Percentiles rank a stretch among this genome's conserved stretches.
Evolutionary conservation across 768 basidiomycete species (phyloP).

Genomic region (Rhizopogon vulgaris): DNA sequence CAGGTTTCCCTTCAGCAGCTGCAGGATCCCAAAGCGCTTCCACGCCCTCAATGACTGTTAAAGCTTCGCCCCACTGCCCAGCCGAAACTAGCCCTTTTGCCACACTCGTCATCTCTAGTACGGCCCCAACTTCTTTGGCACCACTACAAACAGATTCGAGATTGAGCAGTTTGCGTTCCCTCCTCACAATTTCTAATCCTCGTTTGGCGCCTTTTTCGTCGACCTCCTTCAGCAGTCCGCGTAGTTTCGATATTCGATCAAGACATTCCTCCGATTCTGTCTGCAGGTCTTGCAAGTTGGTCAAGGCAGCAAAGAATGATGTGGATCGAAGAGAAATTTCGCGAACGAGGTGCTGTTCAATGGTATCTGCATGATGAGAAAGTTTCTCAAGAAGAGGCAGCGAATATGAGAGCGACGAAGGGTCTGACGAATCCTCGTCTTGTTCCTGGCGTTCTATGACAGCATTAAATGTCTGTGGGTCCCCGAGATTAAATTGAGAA

Average conservation of each 20-base stretch:
- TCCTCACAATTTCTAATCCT: conserved; percentile 69
- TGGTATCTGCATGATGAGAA: conserved; percentile 86
- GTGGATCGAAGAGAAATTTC: conserved; percentile 89
- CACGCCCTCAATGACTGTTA: conserved; percentile 67
- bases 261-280: conserved; percentile 84
- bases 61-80: conserved; percentile 84
- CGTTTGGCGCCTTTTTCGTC: conserved; percentile 72
- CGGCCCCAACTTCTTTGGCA: conserved; percentile 56
- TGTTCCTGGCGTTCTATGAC: conserved; percentile 59
- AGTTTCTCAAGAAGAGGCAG: conserved; percentile 82
- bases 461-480: conserved; percentile 68
- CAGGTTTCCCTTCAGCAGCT: conserved; percentile 2
- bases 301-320: conserved; percentile 93
- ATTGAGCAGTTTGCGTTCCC: conserved; percentile 55
- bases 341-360: conserved; percentile 90
- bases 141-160: conserved; percentile 56
- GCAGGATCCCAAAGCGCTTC: conserved; percentile 47
- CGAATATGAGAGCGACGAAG: conserved; percentile 57
- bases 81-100: conserved; percentile 69
- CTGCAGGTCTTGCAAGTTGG: conserved; percentile 90
- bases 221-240: conserved; percentile 64
- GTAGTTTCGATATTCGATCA: conserved; percentile 65
- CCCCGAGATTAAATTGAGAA: conserved; percentile 70
- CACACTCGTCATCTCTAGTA: conserved; percentile 73
- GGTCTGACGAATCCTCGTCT: conserved; percentile 40